Evolutionary conservation across 2,329 filamentous ascomycete genomes (phyloP), one percentile per base, ranked within the genome.

Genomic region (Remersonia thermophila): DNA sequence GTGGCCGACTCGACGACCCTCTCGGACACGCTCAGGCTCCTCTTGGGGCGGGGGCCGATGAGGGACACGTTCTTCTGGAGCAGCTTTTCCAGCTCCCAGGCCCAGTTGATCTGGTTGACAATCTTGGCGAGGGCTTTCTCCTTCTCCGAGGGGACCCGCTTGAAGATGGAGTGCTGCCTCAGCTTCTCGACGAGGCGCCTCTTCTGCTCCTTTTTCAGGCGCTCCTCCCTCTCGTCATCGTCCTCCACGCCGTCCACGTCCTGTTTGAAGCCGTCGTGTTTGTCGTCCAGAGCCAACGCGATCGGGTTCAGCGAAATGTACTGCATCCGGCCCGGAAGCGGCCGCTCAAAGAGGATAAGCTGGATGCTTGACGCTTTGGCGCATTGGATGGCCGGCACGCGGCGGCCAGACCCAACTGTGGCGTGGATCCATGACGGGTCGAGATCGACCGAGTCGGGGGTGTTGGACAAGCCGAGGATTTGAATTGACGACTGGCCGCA

Each of bases 21-120:
- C 63, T 98, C 91, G 29, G 86, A 89, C 33, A 98, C 89, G 56
- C 91, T 98, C 44, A 94, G 69, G 36, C 80, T 80, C 45, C 91
- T 75, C 58, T 87, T 87, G 32, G 78, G 76, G 25, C 89, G 75
- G 27, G 81, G 75, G 1, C 86, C 83, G 33, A 98, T 77, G 27
- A 89, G 67, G n/a, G 79, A 77, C 30, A 86, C 82, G 50, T 96
- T 98, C 54, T 82, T 89, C 50, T 94, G 85, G 47, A 98, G 66
- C 27, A 94, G 66, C 47, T 77, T 71, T 43, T 91, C 80, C 39
- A 98, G 69, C 57, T 98, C 93, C 63, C 80, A 86, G 0, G 87
- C 85, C 69, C 91, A 98, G 53, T 98, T 98, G 55, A 96, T 81
- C 60, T 96, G 89, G 49, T 87, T 85, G 47, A 95, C 73, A 40